Evolutionary conservation across 1,284 basidiomycete species (phyloP), one percentile per base, ranked within the genome.

Genomic region (Schizopora paradoxa): DNA sequence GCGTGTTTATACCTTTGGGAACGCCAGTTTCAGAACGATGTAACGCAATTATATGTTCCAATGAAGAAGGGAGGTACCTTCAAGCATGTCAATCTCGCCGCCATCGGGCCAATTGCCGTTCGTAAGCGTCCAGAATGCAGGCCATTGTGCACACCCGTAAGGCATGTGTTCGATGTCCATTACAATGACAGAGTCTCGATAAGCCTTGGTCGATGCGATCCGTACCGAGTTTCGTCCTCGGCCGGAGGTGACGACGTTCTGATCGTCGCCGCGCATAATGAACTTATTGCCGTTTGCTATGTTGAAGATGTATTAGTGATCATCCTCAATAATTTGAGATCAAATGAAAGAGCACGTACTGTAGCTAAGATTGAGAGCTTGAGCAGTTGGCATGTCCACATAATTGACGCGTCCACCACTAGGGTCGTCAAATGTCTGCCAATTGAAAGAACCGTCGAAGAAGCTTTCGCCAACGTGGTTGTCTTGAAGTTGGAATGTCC

Each of bases 91-190:
- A 16, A 70, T 64, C 51, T 71, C 68, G 5, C 76, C 76, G 16
- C 76, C 76, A 2, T 61, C 29, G 0, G 77, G 77, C 77, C 77
- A 79, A 0, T 73, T 70, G 25, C 57, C 53, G 38, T 67, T 52
- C 35, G 74, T 78, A 26, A 75, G 54, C 22, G 78, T 77, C 81
- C 82, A 85, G 56, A 74, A 82, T 7, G 80, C 80, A 5, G 81
- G 81, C 82, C 81, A 83, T 10, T 74, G 76, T 5, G 58, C 63
- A 46, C 75, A 78, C 2, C 57, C 76, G 40, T 63, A 56, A 0
- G 78, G 78, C 73, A 79, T 79, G 56, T 79, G 77, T 34, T 56
- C 47, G 23, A 79, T 49, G 52, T 79, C 74, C 23, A 79, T 62
- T 6, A 80, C 63, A 32, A 92, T 54, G 21, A 79, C 47, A 5